Base-by-base conservation (phyloP, 2,329 filamentous ascomycete species). In the Alternaria dauci region DNA sequence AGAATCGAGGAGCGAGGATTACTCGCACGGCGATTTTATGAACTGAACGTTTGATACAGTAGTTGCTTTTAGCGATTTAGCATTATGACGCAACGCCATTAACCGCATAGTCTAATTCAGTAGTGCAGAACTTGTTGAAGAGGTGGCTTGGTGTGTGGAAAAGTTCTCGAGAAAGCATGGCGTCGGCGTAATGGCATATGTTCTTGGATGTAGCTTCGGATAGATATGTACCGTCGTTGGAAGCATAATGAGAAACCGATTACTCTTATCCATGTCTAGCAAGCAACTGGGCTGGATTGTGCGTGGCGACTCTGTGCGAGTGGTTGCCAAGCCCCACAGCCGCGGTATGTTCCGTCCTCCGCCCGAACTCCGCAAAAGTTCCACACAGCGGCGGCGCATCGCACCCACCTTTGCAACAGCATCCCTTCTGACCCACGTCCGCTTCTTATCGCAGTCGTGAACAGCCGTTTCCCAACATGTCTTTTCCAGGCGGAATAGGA, bases 1-100 rank as follows among this genome's bases (percentile, higher is more conserved):
- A 2, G 75, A 78, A 66, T 73, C 76, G 18, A 62, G 75, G 44
- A 68, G 69, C 26, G 53, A 69, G 8, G 72, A 65, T 55, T 74
- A 76, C 55, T 67, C 71, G 18, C 74, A 72, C 52, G 76, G 75
- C 38, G 76, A 78, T 57, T 78, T 77, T 65, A 69, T 78, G 58
- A 60, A 60, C 44, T 60, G 53, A 57, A 60, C 43, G 43, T 42
- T 46, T 52, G 42, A 38, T 30, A 55, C 46, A 23, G 53, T 42
- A 38, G 41, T 36, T 57, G 47, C 56, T 52, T 50, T 52, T 52
- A 52, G 57, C 53, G 52, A 56, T 56, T 55, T 41, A 56, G 57
- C 57, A 57, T 63, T 74, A 77, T 62, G 75, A 77, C 63, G 62
- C 69, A 62, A 77, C 65, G 74, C 66, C 58, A 66, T 56, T 67